Evolutionary conservation across 1,284 basidiomycete genomes (phyloP).

Genomic region (Golubevia pallescens): DNA sequence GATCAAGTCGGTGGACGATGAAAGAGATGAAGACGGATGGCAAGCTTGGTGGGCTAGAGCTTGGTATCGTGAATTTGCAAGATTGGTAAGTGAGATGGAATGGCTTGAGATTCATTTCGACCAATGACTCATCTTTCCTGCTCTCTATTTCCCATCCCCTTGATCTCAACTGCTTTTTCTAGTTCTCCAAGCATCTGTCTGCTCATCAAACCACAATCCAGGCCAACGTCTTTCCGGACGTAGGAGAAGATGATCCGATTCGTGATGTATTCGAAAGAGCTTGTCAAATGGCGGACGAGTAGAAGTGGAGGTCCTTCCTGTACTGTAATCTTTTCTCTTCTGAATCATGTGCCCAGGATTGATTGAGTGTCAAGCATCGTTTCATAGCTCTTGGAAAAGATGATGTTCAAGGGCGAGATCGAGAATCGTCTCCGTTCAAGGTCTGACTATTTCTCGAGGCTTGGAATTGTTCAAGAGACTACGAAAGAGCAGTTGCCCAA

Average conservation of each 20-base stretch:
- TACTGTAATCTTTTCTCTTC: no score
- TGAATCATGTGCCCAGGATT: no score
- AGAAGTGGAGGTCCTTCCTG: background rate
- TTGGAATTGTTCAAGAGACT: no score
- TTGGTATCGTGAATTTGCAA: constrained; percentile 41
- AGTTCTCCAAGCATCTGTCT: constrained; percentile 34
- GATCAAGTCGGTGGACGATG: constrained; percentile 1
- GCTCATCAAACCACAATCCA: constrained; percentile 38
- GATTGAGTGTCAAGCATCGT: no score
- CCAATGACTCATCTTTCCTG: constrained; percentile 1
- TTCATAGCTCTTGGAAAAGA: no score
- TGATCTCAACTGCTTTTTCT: background rate
- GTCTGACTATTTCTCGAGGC: no score
- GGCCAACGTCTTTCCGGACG: constrained; percentile 30
- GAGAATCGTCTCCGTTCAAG: no score
- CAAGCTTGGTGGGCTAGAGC: constrained; percentile 46
- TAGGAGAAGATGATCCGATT: constrained; percentile 8
- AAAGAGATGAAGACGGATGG: constrained; percentile 20
- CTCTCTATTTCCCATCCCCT: background rate
- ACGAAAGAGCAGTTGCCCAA: no score
- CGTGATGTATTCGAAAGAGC: constrained; percentile 16
- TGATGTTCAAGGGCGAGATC: no score
- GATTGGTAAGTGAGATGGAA: constrained; percentile 9
- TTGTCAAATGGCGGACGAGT: constrained; percentile 7
- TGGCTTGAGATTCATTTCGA: background rate